Conservation (phyloP, 495 filamentous ascomycete species). For the Aspergillus incahuasiensis region DNA sequence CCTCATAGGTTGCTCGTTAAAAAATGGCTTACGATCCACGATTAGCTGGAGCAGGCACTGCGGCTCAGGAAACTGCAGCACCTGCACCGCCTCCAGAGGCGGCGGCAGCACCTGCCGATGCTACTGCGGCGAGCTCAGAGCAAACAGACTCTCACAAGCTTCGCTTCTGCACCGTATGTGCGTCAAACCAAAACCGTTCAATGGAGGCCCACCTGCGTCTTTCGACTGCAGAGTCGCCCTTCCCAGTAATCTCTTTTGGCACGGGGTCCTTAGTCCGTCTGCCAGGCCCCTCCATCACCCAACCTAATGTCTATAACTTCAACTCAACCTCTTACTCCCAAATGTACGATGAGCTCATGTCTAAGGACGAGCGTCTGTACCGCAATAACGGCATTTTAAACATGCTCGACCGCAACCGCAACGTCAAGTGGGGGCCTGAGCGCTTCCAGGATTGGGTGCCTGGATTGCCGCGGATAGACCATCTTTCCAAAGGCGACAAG, state of each 20-base stretch:
- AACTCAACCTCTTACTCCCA: conserved; percentile 85
- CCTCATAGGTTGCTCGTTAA: conserved; percentile 7
- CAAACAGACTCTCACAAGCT: conserved; percentile 67
- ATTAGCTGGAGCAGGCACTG: conserved; percentile 42
- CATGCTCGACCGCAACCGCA: conserved; percentile 90
- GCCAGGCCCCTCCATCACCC: conserved; percentile 82
- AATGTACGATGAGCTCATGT: conserved; percentile 83
- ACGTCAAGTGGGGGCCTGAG: conserved; percentile 91
- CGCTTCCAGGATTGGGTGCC: conserved; percentile 98
- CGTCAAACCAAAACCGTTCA: conserved; percentile 94
- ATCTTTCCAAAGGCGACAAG: conserved; percentile 53
- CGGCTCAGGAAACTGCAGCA: conserved; percentile 46
- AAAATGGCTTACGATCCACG: conserved; percentile 56
- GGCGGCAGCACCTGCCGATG: conserved; percentile 16
- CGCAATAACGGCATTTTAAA: conserved; percentile 86
- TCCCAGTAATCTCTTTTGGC: conserved; percentile 95
- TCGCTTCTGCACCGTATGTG: conserved; percentile 97
- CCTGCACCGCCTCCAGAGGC: conserved; percentile 41
- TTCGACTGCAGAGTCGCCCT: conserved; percentile 62
- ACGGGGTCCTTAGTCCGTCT: conserved; percentile 93
- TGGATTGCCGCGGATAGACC: conserved; percentile 70
- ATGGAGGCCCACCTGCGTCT: conserved; percentile 97
- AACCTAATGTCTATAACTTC: conserved; percentile 97
- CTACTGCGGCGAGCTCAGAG: conserved; percentile 38
- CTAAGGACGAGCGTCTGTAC: conserved; percentile 86